Conservation (phyloP, 345 rosid genomes). For the Aquilaria yunnanensis region DNA sequence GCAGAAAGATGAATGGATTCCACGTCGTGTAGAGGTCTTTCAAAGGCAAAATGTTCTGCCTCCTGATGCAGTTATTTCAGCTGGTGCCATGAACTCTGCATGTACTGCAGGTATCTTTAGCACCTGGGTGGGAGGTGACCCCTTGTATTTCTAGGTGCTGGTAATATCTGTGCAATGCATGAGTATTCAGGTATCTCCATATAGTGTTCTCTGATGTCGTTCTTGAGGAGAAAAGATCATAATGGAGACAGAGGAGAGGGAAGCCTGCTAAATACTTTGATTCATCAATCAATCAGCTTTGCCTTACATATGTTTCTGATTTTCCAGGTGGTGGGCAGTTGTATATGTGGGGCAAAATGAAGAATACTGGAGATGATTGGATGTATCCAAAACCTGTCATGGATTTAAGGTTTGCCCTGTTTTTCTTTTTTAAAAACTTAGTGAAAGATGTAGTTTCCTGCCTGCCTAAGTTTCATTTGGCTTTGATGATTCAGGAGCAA, state of each 20-base stretch:
- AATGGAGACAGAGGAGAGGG: too few relatives aligned
- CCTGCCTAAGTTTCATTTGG: too few relatives aligned
- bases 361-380: slow-evolving; percentile 91
- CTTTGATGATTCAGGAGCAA: too few relatives aligned
- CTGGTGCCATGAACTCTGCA: slow-evolving; percentile 79
- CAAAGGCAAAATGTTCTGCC: slow-evolving; percentile 73
- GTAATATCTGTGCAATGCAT: background rate
- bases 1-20: slow-evolving; percentile 97
- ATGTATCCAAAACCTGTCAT: slow-evolving; percentile 98
- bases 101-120: slow-evolving; percentile 81
- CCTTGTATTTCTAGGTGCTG: too few relatives aligned
- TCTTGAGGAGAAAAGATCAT: too few relatives aligned
- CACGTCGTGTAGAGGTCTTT: slow-evolving; percentile 86
- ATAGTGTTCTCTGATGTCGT: too few relatives aligned
- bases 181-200: too few relatives aligned
- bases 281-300: too few relatives aligned
- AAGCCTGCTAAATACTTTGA: too few relatives aligned
- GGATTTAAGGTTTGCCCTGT: slow-evolving; percentile 72
- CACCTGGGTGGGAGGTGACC: too few relatives aligned
- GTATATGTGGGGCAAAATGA: slow-evolving; percentile 99
- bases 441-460: too few relatives aligned
- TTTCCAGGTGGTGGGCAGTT: slow-evolving; percentile 91
- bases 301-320: slow-evolving; percentile 1
- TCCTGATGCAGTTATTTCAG: slow-evolving; percentile 71
- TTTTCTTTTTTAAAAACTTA: background rate